phyloP scores from a whole-genome alignment of 768 basidiomycete species.

The Boletus rubescentipes region DNA sequence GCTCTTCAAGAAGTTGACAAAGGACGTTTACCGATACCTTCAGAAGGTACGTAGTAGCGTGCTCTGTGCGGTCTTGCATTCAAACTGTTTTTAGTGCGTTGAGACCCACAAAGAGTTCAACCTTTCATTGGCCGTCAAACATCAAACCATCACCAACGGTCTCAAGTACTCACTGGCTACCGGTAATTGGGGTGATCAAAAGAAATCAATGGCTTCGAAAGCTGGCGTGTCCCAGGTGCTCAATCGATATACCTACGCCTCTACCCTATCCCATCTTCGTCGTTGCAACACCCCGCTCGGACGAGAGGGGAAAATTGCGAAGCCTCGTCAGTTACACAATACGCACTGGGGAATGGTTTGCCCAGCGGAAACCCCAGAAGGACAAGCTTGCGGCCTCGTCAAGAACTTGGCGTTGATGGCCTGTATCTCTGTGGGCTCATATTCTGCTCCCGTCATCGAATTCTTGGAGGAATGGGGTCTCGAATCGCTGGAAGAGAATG shows the following conservation, averaged over 20 bases:
- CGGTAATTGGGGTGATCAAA: slow-evolving; percentile 99
- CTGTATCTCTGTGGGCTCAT: slow-evolving; percentile 96
- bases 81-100: slow-evolving; percentile 65
- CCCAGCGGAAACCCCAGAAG: slow-evolving; percentile 99
- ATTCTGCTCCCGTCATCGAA: slow-evolving; percentile 94
- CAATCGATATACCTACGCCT: slow-evolving; percentile 98
- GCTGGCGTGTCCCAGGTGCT: slow-evolving; percentile 99
- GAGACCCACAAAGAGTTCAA: slow-evolving; percentile 96
- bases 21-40: slow-evolving; percentile 94
- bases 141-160: slow-evolving; percentile 97
- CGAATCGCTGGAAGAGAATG: slow-evolving; percentile 92
- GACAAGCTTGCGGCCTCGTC: slow-evolving; percentile 98
- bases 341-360: slow-evolving; percentile 99
- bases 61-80: background rate
- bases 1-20: slow-evolving; percentile 94
- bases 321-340: slow-evolving; percentile 98
- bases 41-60: slow-evolving; percentile 70
- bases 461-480: slow-evolving; percentile 99
- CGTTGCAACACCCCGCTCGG: slow-evolving; percentile 98
- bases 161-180: slow-evolving; percentile 97
- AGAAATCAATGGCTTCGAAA: slow-evolving; percentile 96
- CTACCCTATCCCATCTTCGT: slow-evolving; percentile 95
- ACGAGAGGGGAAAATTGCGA: slow-evolving; percentile 98
- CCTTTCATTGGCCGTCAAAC: slow-evolving; percentile 87
- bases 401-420: slow-evolving; percentile 98